Conservation (phyloP, 139 green algal genomes). For the Tetradesmus obliquus region DNA sequence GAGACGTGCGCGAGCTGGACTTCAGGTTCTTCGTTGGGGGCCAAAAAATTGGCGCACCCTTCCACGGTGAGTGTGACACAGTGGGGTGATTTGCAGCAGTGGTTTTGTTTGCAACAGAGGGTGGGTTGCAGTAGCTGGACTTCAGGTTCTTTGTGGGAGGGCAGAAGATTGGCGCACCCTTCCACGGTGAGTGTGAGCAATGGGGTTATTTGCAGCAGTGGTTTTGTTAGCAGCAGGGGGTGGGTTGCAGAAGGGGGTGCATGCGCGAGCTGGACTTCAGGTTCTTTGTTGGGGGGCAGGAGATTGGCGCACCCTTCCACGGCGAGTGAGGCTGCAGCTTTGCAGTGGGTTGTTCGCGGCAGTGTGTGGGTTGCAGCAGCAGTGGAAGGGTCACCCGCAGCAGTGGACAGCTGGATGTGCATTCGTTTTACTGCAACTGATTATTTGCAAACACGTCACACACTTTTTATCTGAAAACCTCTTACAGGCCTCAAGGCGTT, state of each 20-base stretch:
- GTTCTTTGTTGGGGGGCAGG: conserved; percentile 81
- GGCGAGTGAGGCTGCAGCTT: conserved; percentile 36
- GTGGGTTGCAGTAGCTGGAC: conserved; percentile 92
- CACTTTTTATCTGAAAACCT: no score
- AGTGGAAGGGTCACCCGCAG: conserved; percentile 43
- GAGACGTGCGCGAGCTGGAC: conserved; percentile 92
- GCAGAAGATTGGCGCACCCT: conserved; percentile 85
- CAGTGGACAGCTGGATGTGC: no score
- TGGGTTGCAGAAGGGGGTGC: conserved; percentile 76
- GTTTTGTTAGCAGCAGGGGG: conserved; percentile 67
- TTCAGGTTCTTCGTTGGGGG: conserved; percentile 90
- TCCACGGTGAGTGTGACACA: conserved; percentile 55
- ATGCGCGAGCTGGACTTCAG: conserved; percentile 94
- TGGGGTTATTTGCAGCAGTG: not conserved
- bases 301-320: conserved; percentile 84
- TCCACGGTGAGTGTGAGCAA: conserved; percentile 54
- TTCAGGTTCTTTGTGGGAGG: conserved; percentile 89
- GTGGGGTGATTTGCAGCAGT: not conserved
- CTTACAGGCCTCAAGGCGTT: conserved; percentile 91
- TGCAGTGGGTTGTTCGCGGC: no score
- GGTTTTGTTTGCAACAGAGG: conserved; percentile 86
- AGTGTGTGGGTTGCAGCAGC: conserved; percentile 49
- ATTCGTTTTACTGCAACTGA: no score
- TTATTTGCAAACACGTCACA: no score
- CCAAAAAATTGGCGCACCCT: conserved; percentile 87